Percentiles rank a stretch among this genome's conserved stretches.
Conservation (phyloP, 352 stramenopile species). For the Pythium rhizo-oryzae region DNA sequence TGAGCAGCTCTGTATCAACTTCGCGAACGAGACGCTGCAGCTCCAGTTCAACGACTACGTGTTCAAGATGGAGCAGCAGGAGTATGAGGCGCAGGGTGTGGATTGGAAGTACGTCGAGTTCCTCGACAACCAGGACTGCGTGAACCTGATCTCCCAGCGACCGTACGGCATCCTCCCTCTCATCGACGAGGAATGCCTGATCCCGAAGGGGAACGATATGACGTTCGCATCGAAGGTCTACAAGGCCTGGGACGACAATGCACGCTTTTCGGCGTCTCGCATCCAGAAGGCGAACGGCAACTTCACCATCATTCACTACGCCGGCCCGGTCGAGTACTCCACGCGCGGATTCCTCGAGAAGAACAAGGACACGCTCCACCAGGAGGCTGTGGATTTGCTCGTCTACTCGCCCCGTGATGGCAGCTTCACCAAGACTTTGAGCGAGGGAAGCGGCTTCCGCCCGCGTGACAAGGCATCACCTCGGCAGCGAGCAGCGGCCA, state of each 20-base stretch:
- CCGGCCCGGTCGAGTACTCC: slow-evolving; percentile 80
- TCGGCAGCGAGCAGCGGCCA: slow-evolving; percentile 52
- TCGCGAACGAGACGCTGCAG: slow-evolving; percentile 88
- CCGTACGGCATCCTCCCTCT: slow-evolving; percentile 81
- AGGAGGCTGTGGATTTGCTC: slow-evolving; percentile 82
- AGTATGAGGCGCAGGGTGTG: slow-evolving; percentile 84
- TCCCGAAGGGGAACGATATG: slow-evolving; percentile 83
- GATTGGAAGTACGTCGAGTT: slow-evolving; percentile 88
- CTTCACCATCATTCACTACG: slow-evolving; percentile 87
- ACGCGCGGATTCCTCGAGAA: slow-evolving; percentile 81
- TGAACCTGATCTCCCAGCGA: slow-evolving; percentile 91
- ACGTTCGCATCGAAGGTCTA: slow-evolving; percentile 87
- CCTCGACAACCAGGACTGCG: slow-evolving; percentile 87
- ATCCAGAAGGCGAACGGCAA: slow-evolving; percentile 73
- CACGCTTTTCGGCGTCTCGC: slow-evolving; percentile 69
- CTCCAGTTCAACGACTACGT: slow-evolving; percentile 91
- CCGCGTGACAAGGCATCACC: slow-evolving; percentile 56
- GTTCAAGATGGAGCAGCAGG: slow-evolving; percentile 86
- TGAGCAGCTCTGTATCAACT: slow-evolving; percentile 92
- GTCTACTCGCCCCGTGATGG: slow-evolving; percentile 69
- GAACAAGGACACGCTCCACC: slow-evolving; percentile 86
- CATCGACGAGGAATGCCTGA: slow-evolving; percentile 89
- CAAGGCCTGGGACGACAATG: slow-evolving; percentile 57
- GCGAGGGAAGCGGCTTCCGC: slow-evolving; percentile 60
- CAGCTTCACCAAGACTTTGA: slow-evolving; percentile 75